Conservation (phyloP, 2,329 filamentous ascomycete species). For the Trichoderma endophyticum region DNA sequence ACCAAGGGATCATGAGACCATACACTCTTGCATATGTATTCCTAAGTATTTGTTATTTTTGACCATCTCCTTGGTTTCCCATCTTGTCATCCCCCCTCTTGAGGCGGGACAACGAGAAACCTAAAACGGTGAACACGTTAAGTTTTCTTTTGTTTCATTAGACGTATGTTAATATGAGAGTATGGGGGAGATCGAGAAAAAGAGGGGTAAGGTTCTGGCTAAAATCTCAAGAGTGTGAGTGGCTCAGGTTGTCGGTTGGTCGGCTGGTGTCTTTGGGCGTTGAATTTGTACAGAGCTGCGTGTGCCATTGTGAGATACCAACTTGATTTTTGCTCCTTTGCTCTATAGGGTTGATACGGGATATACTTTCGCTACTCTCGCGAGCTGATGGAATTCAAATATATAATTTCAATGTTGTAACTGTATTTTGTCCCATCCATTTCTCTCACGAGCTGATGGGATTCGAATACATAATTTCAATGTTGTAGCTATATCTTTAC, state of each 20-base stretch:
- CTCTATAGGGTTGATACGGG: background rate
- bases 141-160: background rate
- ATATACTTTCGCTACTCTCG: background rate
- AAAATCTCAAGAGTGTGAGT: background rate
- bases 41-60: background rate
- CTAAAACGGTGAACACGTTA: background rate
- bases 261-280: conserved; percentile 24
- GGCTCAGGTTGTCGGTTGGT: background rate
- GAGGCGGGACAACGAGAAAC: background rate
- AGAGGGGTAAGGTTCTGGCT: background rate
- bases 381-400: background rate
- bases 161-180: background rate
- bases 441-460: no score
- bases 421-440: no score
- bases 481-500: background rate
- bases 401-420: background rate
- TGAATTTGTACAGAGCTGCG: conserved; percentile 19
- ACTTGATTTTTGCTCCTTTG: conserved; percentile 20
- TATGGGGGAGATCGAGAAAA: background rate
- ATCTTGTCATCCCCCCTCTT: background rate
- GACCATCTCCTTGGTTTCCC: no score
- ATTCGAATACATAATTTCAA: background rate
- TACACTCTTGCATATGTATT: background rate
- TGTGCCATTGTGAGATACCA: conserved; percentile 28
- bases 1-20: conserved; percentile 30